These are phyloP conservation scores for Allium sativum DNA, from an alignment of 106 monocot species.

Conservation along the genomic window DNA sequence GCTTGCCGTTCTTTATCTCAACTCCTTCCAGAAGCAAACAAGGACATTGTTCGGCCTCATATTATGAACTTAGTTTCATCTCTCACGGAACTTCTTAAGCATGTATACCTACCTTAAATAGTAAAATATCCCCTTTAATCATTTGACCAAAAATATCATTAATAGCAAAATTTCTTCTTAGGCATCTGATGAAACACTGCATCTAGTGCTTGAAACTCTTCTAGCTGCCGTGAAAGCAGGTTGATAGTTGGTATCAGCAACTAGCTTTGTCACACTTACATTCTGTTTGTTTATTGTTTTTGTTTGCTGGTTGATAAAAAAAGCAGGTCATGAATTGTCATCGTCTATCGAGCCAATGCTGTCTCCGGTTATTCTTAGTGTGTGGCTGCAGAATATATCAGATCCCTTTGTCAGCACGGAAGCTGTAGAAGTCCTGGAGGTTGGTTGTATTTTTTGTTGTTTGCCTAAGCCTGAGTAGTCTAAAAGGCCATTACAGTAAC, in stretches of 20 bases:
- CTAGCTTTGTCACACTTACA: not conserved
- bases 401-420: constrained; percentile 95
- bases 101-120: constrained; percentile 34
- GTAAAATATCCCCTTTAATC: not conserved
- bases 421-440: constrained; percentile 93
- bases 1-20: constrained; percentile 71
- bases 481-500: no score
- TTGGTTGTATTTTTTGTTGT: constrained; percentile 6
- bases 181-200: constrained; percentile 95
- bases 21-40: constrained; percentile 55
- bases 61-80: constrained; percentile 65
- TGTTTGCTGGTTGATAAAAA: not conserved
- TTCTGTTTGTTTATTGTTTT: not conserved
- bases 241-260: constrained; percentile 26
- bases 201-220: constrained; percentile 98
- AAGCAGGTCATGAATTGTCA: constrained; percentile 52
- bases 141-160: not conserved
- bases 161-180: constrained; percentile 14
- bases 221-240: constrained; percentile 81
- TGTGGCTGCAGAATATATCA: constrained; percentile 77
- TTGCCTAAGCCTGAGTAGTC: no score
- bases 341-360: constrained; percentile 57
- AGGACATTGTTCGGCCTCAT: constrained; percentile 29
- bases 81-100: constrained; percentile 65
- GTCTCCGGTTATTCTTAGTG: constrained; percentile 79